Base-by-base conservation (phyloP, 2,329 filamentous ascomycete species). In the Colletotrichum truncatum region DNA sequence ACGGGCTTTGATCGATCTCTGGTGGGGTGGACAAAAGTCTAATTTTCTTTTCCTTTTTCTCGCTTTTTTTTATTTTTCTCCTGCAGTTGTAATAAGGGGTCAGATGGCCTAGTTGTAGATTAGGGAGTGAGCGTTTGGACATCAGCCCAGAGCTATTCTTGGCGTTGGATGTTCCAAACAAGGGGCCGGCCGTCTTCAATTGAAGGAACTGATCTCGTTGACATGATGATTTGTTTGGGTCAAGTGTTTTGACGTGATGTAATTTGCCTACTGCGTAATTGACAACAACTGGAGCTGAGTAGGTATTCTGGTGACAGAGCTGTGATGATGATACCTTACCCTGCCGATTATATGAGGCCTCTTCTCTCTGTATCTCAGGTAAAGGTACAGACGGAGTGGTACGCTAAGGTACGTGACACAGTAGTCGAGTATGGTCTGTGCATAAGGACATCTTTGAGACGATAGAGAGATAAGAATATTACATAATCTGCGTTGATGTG, bases 401-500 rank as follows among this genome's bases (percentile, higher is more conserved):
- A n/a, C n/a, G n/a, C n/a, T n/a, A n/a, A n/a, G n/a, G n/a, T n/a
- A n/a, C n/a, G n/a, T n/a, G n/a, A n/a, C n/a, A n/a, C n/a, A n/a
- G n/a, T n/a, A n/a, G n/a, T n/a, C n/a, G n/a, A n/a, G n/a, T n/a
- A n/a, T n/a, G n/a, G n/a, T n/a, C n/a, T n/a, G n/a, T n/a, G n/a
- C n/a, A n/a, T n/a, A n/a, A n/a, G n/a, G n/a, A n/a, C n/a, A n/a
- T n/a, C n/a, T n/a, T n/a, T n/a, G n/a, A n/a, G n/a, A n/a, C 14
- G 49, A 39, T 18, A 53, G 32, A 53, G 49, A 53, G 39, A 46
- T 46, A 16, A 46, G 53, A 4, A 12, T 7, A 6, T 64, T 64
- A 59, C 46, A 18, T 56, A 65, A 64, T 54, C 56, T 32, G 9
- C 26, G 18, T 23, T 18, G 21, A 56, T 51, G 52, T 66, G 64